Evolutionary conservation across 352 stramenopile genomes (phyloP).

Genomic region (Phytophthora pistaciae): DNA sequence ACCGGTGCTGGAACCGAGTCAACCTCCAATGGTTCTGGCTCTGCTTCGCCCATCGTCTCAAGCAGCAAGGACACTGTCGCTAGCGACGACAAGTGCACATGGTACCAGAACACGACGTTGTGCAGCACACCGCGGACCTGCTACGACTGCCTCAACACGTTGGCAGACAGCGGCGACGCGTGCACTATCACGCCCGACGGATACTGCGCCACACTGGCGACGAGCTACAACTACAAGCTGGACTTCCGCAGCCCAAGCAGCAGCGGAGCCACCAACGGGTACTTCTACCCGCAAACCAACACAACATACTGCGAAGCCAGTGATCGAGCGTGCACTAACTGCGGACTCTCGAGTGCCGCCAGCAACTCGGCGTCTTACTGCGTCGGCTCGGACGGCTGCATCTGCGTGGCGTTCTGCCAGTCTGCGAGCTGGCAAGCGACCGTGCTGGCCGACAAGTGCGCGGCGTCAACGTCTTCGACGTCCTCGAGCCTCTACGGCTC

Average conservation of each 20-base stretch:
- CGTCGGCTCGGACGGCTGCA: slow-evolving; percentile 37
- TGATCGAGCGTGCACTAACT: slow-evolving; percentile 38
- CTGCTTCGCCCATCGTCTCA: slow-evolving; percentile 7
- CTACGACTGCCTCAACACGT: slow-evolving; percentile 49
- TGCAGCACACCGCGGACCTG: slow-evolving; percentile 44
- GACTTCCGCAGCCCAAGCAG: slow-evolving; percentile 38
- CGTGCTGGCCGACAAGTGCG: slow-evolving; percentile 26
- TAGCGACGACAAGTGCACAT: slow-evolving; percentile 49
- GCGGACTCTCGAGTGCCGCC: slow-evolving; percentile 7
- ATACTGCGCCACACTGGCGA: slow-evolving; percentile 42
- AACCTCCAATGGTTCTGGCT: background rate
- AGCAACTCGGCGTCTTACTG: slow-evolving; percentile 39
- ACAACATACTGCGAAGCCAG: slow-evolving; percentile 53
- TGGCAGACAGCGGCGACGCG: slow-evolving; percentile 28
- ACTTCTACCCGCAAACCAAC: slow-evolving; percentile 61
- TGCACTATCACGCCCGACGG: slow-evolving; percentile 48
- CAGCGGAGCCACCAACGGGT: slow-evolving; percentile 17
- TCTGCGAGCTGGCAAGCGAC: slow-evolving; percentile 30
- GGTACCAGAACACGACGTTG: slow-evolving; percentile 36
- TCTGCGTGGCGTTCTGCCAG: slow-evolving; percentile 53
- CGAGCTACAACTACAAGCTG: slow-evolving; percentile 28
- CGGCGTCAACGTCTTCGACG: background rate
- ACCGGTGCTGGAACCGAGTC: slow-evolving; percentile 12
- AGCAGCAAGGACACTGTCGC: slow-evolving; percentile 29
- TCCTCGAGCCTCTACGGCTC: slow-evolving; percentile 8